Conservation (phyloP, 495 filamentous ascomycete genomes). For the Sporormia fimetaria region DNA sequence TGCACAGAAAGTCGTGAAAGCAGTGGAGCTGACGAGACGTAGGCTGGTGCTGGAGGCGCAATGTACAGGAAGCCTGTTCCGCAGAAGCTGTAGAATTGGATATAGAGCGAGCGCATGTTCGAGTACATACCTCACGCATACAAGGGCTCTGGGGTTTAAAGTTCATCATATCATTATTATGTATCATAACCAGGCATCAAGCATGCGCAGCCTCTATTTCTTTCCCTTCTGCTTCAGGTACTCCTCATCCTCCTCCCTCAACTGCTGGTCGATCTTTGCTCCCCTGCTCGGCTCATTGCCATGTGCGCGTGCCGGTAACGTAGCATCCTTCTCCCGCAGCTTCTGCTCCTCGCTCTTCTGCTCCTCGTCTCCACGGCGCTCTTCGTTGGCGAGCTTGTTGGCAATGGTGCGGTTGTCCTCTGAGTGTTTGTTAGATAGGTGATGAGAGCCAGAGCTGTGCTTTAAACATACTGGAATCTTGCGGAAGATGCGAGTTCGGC, state of each 20-base stretch:
- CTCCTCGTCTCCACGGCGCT: slow-evolving; percentile 33
- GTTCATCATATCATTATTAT: background rate
- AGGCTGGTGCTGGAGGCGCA: slow-evolving; percentile 33
- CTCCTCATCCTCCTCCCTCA: slow-evolving; percentile 36
- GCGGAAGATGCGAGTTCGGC: slow-evolving; percentile 50
- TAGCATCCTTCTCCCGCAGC: slow-evolving; percentile 35
- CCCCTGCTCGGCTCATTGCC: slow-evolving; percentile 38
- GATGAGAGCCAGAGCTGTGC: background rate
- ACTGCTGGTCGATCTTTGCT: slow-evolving; percentile 36
- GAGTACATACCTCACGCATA: slow-evolving; percentile 2
- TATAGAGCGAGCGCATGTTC: background rate
- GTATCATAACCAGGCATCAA: background rate
- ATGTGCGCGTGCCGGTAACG: slow-evolving; percentile 29
- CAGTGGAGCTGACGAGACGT: slow-evolving; percentile 5
- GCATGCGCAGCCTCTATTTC: slow-evolving; percentile 5
- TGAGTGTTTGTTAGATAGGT: slow-evolving; percentile 25
- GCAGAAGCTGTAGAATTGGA: background rate
- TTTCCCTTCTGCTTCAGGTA: slow-evolving; percentile 34
- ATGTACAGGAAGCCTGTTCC: slow-evolving; percentile 31
- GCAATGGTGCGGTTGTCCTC: slow-evolving; percentile 73
- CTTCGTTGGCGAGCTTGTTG: slow-evolving; percentile 58
- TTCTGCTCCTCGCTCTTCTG: slow-evolving; percentile 34
- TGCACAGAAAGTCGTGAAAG: slow-evolving; percentile 40
- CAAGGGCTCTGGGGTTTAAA: background rate
- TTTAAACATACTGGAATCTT: slow-evolving; percentile 59